Evolutionary conservation across 306 rosid species (phyloP), one percentile per base, ranked within the genome.

Genomic region (Sindora glabra): DNA sequence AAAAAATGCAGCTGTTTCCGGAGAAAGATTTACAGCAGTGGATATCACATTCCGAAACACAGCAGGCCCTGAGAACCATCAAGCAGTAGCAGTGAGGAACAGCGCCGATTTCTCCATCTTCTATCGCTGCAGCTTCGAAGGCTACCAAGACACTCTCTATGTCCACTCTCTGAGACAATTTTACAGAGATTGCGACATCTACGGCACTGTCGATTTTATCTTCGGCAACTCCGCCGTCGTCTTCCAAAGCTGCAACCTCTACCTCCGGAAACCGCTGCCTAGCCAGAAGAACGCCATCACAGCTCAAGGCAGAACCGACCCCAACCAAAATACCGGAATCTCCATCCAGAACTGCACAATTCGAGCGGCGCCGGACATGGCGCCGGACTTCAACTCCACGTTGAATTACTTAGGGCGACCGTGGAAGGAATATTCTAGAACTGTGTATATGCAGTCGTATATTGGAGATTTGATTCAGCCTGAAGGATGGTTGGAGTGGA

Each of bases 61-160:
- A 5, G 95, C 95, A 3, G 95, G 96, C 8, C 89, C 96, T 0
- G 58, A 11, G n/a, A 89, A 85, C 39, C 91, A 78, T 67, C 97
- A 89, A 79, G 97, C 95, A 19, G 97, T 89, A 17, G 97, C 97
- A 3, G 48, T 89, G 3, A 54, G 91, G 45, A 89, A 72, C 80
- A 80, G 79, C 8, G 95, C 97, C 0, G 95, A 86, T 41, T 80
- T 79, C 68, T 89, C 95, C 14, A 74, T 82, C 10, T 89, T 89
- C 81, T 86, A 79, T 46, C 74, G 87, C 0, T 89, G 97, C 70
- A 86, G 97, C 7, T 81, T 89, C 8, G 95, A 89, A 53, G 97
- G 89, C 17, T 89, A 89, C 27, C 92, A 89, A 64, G 97, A 89
- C 78, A 89, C 96, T 1, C 89, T 89, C 23, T 89, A 89, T 33